Evolutionary conservation across 2,329 filamentous ascomycete genomes (phyloP), one percentile per base, ranked within the genome.

Genomic region (Aspergillus terreus): DNA sequence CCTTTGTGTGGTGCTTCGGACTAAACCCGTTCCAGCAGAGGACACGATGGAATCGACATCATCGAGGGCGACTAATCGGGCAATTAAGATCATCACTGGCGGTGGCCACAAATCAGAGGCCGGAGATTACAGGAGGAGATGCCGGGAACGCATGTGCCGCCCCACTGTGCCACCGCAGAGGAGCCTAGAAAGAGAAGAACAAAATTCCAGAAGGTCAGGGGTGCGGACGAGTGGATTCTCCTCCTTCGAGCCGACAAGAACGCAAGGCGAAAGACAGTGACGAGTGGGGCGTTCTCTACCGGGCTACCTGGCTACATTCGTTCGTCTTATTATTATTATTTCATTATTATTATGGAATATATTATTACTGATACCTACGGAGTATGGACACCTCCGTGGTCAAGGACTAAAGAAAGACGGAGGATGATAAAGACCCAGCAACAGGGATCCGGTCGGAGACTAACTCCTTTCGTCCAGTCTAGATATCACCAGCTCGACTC

Each of bases 131-230:
- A 56, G 53, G 57, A 59, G 53, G 53, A 46, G 57, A 54, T 52
- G 50, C 48, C 40, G 40, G 47, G 51, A 51, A 50, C 49, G 55
- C 53, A 56, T 56, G 49, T 56, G 58, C 54, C 45, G 56, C 53
- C 54, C 51, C 53, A 57, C 52, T 46, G 40, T 46, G 56, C 55
- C 46, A 49, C 49, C 51, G 46, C 46, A 44, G 48, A 46, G 44
- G 43, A 47, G 43, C 38, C n/a, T 41, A 52, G 49, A 53, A 51
- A 42, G 4, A 9, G 19, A 42, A 42, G 17, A 17, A 23, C n/a
- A 50, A 49, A 56, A 54, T 57, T 58, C 54, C 50, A 57, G 53
- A 59, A 60, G 53, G 56, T 56, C 58, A 59, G 59, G 59, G 58
- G 59, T n/a, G 17, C 23, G 35, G 35, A n/a, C 5, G 35, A 38